Conservation (phyloP, 1,284 basidiomycete genomes). For the Sporisorium graminicola region DNA sequence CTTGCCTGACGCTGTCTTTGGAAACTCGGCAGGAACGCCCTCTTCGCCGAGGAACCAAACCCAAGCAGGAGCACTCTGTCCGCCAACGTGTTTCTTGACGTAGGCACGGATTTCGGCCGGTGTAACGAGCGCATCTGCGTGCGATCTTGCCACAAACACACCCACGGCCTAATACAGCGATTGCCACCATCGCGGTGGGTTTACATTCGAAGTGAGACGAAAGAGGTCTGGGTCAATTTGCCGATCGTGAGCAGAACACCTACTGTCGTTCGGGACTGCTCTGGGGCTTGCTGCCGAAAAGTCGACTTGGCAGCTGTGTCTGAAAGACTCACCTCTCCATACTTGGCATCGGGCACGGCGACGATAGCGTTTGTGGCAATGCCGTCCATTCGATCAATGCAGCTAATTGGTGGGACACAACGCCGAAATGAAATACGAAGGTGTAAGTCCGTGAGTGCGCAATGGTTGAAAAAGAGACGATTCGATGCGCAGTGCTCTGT, state of each 20-base stretch:
- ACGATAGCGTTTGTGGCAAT: slow-evolving; percentile 82
- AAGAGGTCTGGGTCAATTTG: not conserved
- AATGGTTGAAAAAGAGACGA: not conserved
- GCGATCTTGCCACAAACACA: slow-evolving; percentile 50
- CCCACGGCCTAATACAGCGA: slow-evolving; percentile 50
- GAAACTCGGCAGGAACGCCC: slow-evolving; percentile 75
- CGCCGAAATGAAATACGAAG: slow-evolving; percentile 15
- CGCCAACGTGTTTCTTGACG: slow-evolving; percentile 54
- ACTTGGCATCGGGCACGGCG: slow-evolving; percentile 77
- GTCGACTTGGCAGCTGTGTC: not conserved
- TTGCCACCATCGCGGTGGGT: not conserved
- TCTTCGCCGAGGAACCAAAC: slow-evolving; percentile 84
- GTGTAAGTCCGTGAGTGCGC: slow-evolving; percentile 21
- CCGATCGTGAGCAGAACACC: not conserved
- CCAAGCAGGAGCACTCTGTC: slow-evolving; percentile 76
- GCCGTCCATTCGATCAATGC: slow-evolving; percentile 75
- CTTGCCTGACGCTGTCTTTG: slow-evolving; percentile 89
- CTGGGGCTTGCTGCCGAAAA: not conserved
- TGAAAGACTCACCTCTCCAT: slow-evolving; percentile 54
- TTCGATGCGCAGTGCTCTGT: not conserved
- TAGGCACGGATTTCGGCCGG: slow-evolving; percentile 73
- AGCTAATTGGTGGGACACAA: slow-evolving; percentile 58
- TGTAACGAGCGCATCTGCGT: slow-evolving; percentile 27
- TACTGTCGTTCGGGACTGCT: not conserved
- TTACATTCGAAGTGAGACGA: not conserved